Evolutionary conservation across 495 filamentous ascomycete genomes (phyloP), one percentile per base, ranked within the genome.

Genomic region (Friedmanniomyces simplex): DNA sequence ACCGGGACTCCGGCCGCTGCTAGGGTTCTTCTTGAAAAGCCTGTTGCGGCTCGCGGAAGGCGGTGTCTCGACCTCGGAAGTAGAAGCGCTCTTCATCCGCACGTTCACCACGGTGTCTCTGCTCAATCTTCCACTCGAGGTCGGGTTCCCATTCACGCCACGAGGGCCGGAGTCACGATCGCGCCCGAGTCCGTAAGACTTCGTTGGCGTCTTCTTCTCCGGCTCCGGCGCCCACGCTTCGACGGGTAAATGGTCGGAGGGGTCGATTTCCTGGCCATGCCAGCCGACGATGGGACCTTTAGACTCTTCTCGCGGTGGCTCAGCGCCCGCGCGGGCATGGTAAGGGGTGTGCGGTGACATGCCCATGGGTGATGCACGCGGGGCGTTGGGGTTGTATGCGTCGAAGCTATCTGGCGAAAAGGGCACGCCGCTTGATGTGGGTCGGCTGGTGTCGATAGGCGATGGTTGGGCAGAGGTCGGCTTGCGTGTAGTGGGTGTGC

Each of bases 211-310:
- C 25, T 63, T 63, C 52, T 55, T 56, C 63, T 96, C 91, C 0
- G 91, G 91, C 67, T 97, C 90, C 0, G 93, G 93, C 0, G 93
- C 93, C 87, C 90, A 97, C 3, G 84, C 88, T 37, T 91, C 85
- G 46, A 88, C 81, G 0, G 91, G 93, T 0, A 98, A 81, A 66
- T 96, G 89, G 69, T 98, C 93, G 1, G 87, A 91, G 0, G 89
- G 91, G 67, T 97, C 93, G 56, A 97, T 82, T 55, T 91, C 85
- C 30, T 87, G 79, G 14, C 93, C 94, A 69, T 93, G 84, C 55
- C 86, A 82, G 0, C 84, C 88, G 54, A 89, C 84, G 51, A 96
- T 91, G 14, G 63, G 61, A 0, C 57, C 62, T 18, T 54, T 53
- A 4, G 41, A 13, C 3, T 25, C 24, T 26, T 37, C 21, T 21